Conservation (phyloP, 2,329 filamentous ascomycete species). For the Cladosporium velox region DNA sequence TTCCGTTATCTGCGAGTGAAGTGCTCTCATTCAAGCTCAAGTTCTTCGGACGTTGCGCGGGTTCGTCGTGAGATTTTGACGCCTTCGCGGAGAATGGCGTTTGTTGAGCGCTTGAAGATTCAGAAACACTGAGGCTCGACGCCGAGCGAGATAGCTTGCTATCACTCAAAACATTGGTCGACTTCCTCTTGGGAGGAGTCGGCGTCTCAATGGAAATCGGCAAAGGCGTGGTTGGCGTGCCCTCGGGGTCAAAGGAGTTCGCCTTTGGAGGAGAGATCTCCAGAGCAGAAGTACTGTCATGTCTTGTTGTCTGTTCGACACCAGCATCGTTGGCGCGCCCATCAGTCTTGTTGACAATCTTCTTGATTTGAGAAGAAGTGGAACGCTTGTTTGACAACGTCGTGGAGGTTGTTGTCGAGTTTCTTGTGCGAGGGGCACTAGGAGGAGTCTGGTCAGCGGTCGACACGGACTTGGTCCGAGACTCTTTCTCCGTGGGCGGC, state of each 20-base stretch:
- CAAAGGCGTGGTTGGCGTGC: not conserved
- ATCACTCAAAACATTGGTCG: not conserved
- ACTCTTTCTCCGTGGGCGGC: conserved; percentile 22
- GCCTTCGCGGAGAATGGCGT: not conserved
- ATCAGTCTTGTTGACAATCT: not conserved
- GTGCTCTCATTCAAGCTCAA: not conserved
- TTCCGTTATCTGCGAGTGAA: not conserved
- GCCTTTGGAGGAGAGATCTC: not conserved
- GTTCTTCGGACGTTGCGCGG: not conserved
- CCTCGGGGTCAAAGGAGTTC: not conserved
- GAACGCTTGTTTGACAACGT: not conserved
- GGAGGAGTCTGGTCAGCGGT: not conserved
- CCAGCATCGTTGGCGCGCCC: not conserved
- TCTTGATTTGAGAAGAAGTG: not conserved
- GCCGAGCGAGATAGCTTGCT: not conserved
- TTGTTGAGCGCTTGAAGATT: not conserved
- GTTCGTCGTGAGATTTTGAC: not conserved
- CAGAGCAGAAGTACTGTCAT: not conserved
- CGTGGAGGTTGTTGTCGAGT: not conserved
- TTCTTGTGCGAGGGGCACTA: not conserved
- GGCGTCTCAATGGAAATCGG: not conserved
- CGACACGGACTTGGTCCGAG: not conserved
- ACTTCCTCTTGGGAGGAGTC: not conserved
- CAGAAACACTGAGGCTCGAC: not conserved
- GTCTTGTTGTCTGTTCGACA: not conserved